These are phyloP conservation scores for Rhodotorula sphaerocarpa DNA, from an alignment of 768 basidiomycete species.

Conservation along the genomic window DNA sequence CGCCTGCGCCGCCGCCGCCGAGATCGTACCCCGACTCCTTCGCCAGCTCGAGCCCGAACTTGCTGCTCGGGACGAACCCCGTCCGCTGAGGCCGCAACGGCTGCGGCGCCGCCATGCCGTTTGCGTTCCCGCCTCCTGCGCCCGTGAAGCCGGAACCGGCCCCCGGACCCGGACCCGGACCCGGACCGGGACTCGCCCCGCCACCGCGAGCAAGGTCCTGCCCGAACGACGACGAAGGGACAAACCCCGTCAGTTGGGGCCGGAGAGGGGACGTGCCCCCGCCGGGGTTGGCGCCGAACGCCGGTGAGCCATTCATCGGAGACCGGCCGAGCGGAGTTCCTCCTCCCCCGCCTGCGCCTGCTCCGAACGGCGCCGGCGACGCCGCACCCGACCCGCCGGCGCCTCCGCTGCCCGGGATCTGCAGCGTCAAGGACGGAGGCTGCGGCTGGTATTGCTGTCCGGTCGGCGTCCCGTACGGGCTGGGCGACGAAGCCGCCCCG, in stretches of 20 bases:
- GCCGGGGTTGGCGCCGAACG: too few relatives aligned
- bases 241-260: conserved; percentile 17
- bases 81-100: conserved; percentile 13
- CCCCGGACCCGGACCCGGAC: background rate
- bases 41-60: background rate
- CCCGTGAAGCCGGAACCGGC: background rate
- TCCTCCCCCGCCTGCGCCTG: too few relatives aligned
- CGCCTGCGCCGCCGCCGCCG: background rate
- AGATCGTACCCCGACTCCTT: background rate
- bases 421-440: background rate
- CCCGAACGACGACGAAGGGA: conserved; percentile 12
- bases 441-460: background rate
- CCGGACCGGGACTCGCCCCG: background rate
- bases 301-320: background rate
- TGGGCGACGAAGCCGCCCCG: background rate
- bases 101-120: background rate
- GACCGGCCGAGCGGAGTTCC: too few relatives aligned
- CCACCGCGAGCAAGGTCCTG: background rate
- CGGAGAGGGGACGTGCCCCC: too few relatives aligned
- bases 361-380: conserved; percentile 4
- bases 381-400: background rate
- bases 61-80: background rate
- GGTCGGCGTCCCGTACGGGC: background rate
- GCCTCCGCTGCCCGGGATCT: background rate
- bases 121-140: background rate